These are phyloP conservation scores for Punctularia strigosozonata DNA, from an alignment of 768 basidiomycete species.

Conservation along the genomic window DNA sequence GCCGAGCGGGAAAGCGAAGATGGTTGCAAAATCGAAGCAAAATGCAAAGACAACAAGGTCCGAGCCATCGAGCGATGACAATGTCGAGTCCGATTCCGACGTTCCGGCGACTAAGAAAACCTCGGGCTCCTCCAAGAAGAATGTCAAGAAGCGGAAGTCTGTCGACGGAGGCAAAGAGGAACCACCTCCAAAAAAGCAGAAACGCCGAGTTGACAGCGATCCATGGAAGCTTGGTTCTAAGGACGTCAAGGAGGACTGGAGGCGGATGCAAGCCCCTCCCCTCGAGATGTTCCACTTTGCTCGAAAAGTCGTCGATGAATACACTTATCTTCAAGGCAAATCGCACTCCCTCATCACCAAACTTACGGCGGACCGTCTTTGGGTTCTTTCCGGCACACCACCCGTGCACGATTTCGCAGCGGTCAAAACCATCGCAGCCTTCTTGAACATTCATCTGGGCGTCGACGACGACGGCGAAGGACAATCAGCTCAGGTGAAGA, in stretches of 20 bases:
- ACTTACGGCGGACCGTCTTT: constrained; percentile 67
- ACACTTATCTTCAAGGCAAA: constrained; percentile 82
- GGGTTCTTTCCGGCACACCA: constrained; percentile 96
- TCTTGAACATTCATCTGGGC: constrained; percentile 84
- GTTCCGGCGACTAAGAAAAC: constrained; percentile 8
- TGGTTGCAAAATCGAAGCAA: constrained; percentile 6
- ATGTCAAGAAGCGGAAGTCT: constrained; percentile 33
- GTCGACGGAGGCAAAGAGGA: constrained; percentile 18
- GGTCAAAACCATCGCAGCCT: constrained; percentile 82
- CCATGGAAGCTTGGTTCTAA: constrained; percentile 65
- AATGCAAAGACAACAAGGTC: constrained; percentile 5
- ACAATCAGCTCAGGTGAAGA: constrained; percentile 63
- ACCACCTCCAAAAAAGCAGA: constrained; percentile 39
- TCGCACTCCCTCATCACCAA: constrained; percentile 68
- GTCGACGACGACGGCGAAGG: constrained; percentile 84
- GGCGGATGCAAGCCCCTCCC: constrained; percentile 68
- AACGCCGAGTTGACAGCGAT: constrained; percentile 51
- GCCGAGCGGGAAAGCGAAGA: constrained; percentile 14
- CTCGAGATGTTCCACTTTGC: constrained; percentile 90
- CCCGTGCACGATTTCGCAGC: constrained; percentile 86
- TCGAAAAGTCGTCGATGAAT: constrained; percentile 87
- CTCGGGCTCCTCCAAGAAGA: constrained; percentile 11
- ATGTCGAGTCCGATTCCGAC: constrained; percentile 3
- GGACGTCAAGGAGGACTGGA: constrained; percentile 63
- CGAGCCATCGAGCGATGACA: constrained; percentile 2